Evolutionary conservation across 345 rosid species (phyloP), one percentile per base, ranked within the genome.

Genomic region (Garcia nutans): DNA sequence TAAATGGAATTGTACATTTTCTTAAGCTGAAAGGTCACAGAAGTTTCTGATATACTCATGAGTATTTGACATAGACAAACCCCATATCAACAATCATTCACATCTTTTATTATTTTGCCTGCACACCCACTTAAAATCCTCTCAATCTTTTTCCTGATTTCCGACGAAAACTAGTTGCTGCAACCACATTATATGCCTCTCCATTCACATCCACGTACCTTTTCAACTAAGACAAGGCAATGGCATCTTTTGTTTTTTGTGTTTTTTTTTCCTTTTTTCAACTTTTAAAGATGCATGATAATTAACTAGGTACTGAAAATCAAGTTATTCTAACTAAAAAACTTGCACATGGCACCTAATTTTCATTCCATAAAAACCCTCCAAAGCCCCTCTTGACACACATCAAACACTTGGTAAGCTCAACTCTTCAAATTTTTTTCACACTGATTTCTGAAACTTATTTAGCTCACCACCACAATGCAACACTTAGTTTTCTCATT

Each of bases 111-210:
- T 42, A 19, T 19, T 16, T 24, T 17, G 37, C 42, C 59, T 13
- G 5, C 59, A 50, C 26, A 60, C 50, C 69, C 50, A 37, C 69
- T 41, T 73, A 22, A 65, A 16, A 41, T 65, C 49, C 50, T 3
- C 28, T 56, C 16, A 15, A 24, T 62, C 7, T 45, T 44, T 44
- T 72, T 45, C 31, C 72, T 71, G 23, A 64, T 42, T 54, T 55
- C 44, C n/a, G 26, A 76, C 69, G 74, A 55, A 61, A 70, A 47
- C 79, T 13, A 31, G 60, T 62, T 31, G 52, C 66, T 66, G 22
- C 33, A 42, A 2, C 50, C 4, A 7, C 17, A 26, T 28, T 26
- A n/a, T 44, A 66, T 52, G 19, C 10, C 49, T 50, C 11, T 31
- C 59, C 60, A 12, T 26, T 19, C 49, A 63, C 63, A 37, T 24